phyloP scores from a whole-genome alignment of 108 stramenopile species.

The Fragilariopsis cylindrus region DNA sequence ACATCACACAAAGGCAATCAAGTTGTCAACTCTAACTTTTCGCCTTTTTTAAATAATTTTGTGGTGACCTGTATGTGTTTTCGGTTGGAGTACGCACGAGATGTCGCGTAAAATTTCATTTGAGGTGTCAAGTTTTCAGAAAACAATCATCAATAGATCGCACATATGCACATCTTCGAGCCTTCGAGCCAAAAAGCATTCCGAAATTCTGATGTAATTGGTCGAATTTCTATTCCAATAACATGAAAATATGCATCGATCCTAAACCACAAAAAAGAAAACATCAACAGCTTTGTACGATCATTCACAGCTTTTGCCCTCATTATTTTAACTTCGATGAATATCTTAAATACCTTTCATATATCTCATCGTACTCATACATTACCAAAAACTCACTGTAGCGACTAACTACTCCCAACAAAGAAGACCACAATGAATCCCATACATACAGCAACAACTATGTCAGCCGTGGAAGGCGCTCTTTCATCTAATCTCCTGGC shows the following conservation, averaged over 20 bases:
- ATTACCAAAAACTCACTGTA: too few relatives aligned
- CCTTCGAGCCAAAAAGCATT: slow-evolving; percentile 2
- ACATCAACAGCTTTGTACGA: too few relatives aligned
- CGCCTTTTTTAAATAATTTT: too few relatives aligned
- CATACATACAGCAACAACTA: slow-evolving; percentile 4
- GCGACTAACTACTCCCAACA: neutral
- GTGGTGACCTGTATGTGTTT: too few relatives aligned
- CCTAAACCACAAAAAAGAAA: slow-evolving; percentile 11
- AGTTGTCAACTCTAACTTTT: too few relatives aligned
- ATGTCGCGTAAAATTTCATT: too few relatives aligned
- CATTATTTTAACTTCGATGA: too few relatives aligned
- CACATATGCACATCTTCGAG: too few relatives aligned
- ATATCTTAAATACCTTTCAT: too few relatives aligned
- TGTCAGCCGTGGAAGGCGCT: neutral
- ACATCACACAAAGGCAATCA: too few relatives aligned
- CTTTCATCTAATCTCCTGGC: slow-evolving; percentile 27
- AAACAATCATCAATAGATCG: slow-evolving; percentile 5
- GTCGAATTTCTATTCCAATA: slow-evolving; percentile 6
- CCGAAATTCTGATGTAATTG: slow-evolving; percentile 3
- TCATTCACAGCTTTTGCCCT: too few relatives aligned
- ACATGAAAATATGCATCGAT: neutral
- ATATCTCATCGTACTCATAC: too few relatives aligned
- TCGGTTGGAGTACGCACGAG: slow-evolving; percentile 12
- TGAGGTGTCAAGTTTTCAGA: slow-evolving; percentile 3
- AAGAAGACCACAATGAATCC: neutral